Percentiles rank a stretch among this genome's conserved stretches.
Evolutionary conservation across 768 basidiomycete genomes (phyloP).

Genomic region (Crassisporium funariophilum): DNA sequence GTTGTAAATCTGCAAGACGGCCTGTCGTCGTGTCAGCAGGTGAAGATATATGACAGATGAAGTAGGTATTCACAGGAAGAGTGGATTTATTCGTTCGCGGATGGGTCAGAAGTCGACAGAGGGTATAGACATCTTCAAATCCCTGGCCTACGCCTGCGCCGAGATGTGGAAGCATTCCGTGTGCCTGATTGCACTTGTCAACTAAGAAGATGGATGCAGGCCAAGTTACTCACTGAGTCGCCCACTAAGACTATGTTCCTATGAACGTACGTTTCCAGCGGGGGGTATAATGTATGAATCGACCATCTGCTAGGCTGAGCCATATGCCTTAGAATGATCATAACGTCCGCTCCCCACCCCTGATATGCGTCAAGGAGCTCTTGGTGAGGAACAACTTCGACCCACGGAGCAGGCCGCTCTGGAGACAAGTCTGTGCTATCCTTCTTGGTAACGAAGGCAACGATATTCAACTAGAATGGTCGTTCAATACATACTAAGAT

Average conservation of each 20-base stretch:
- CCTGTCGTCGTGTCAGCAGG: slow-evolving; percentile 29
- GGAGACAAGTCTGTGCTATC: slow-evolving; percentile 5
- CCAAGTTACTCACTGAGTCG: slow-evolving; percentile 44
- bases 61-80: slow-evolving; percentile 28
- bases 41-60: not conserved
- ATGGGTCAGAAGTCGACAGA: slow-evolving; percentile 48
- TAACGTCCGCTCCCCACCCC: slow-evolving; percentile 50
- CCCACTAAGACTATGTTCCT: slow-evolving; percentile 53
- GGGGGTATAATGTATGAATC: slow-evolving; percentile 50
- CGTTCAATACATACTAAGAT: not conserved
- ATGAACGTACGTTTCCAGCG: slow-evolving; percentile 43
- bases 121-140: slow-evolving; percentile 53
- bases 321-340: slow-evolving; percentile 42
- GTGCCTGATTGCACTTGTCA: slow-evolving; percentile 42
- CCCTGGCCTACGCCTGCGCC: slow-evolving; percentile 63
- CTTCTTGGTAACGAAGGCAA: slow-evolving; percentile 25
- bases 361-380: slow-evolving; percentile 46
- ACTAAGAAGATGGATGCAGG: not conserved
- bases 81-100: slow-evolving; percentile 40
- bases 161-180: slow-evolving; percentile 61
- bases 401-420: slow-evolving; percentile 39
- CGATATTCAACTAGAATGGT: slow-evolving; percentile 45
- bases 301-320: slow-evolving; percentile 52
- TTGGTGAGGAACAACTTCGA: slow-evolving; percentile 36
- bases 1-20: slow-evolving; percentile 49